Evolutionary conservation across 495 filamentous ascomycete genomes (phyloP).

Genomic region (Daldinia concentrica): DNA sequence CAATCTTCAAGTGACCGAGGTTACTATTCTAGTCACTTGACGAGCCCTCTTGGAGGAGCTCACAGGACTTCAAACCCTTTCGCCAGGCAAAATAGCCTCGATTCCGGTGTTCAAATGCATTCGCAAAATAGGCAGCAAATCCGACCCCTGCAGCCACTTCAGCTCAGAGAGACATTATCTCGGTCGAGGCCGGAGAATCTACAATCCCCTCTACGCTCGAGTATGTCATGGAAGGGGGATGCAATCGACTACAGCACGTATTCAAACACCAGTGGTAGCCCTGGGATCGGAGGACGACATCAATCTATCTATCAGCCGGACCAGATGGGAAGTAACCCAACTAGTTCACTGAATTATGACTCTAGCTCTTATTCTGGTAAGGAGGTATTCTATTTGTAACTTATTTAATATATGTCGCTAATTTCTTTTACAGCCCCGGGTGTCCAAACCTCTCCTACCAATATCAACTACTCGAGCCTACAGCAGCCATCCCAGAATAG

Average conservation of each 20-base stretch:
- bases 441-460: conserved; percentile 57
- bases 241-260: conserved; percentile 64
- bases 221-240: conserved; percentile 70
- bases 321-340: conserved; percentile 49
- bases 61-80: conserved; percentile 66
- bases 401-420: conserved; percentile 27
- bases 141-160: conserved; percentile 64
- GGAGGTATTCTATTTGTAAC: conserved; percentile 31
- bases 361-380: conserved; percentile 63
- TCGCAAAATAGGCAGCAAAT: conserved; percentile 56
- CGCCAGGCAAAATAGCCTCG: conserved; percentile 59
- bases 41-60: conserved; percentile 56
- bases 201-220: conserved; percentile 67
- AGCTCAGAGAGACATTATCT: conserved; percentile 67
- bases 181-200: conserved; percentile 66
- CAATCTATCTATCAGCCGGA: conserved; percentile 54
- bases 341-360: conserved; percentile 57
- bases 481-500: conserved; percentile 54
- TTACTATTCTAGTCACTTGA: conserved; percentile 61
- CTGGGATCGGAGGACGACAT: conserved; percentile 56
- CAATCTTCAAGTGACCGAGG: conserved; percentile 61
- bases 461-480: conserved; percentile 57
- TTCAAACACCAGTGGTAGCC: conserved; percentile 52
- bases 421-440: conserved; percentile 50
- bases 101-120: conserved; percentile 59